phyloP scores from a whole-genome alignment of 1,139 yeast species.

The Hansenula sp. region DNA sequence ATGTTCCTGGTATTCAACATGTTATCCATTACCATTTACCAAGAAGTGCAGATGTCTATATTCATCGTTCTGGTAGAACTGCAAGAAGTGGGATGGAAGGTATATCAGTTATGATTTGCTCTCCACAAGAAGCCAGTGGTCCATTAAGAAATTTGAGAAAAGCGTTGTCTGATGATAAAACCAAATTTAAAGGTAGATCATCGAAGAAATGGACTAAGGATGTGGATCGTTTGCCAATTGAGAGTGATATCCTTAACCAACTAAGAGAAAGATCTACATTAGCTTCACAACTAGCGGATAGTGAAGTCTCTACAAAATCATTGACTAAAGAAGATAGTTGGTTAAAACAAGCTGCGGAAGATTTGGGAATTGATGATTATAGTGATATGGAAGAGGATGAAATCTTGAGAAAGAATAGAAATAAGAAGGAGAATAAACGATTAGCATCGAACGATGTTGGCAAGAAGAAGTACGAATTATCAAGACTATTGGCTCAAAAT shows the following conservation, averaged over 20 bases:
- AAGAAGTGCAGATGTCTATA: slow-evolving; percentile 88
- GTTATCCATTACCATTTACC: slow-evolving; percentile 97
- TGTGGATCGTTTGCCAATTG: slow-evolving; percentile 72
- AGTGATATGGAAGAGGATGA: slow-evolving; percentile 68
- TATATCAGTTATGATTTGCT: slow-evolving; percentile 86
- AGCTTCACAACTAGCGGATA: slow-evolving; percentile 74
- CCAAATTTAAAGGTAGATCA: slow-evolving; percentile 27
- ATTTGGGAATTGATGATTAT: slow-evolving; percentile 66
- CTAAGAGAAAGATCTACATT: slow-evolving; percentile 64
- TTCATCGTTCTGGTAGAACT: slow-evolving; percentile 97
- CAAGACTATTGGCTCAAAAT: slow-evolving; percentile 49
- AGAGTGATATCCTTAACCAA: slow-evolving; percentile 67
- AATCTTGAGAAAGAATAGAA: slow-evolving; percentile 58
- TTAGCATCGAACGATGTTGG: slow-evolving; percentile 48
- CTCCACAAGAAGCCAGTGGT: slow-evolving; percentile 91
- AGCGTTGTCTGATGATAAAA: slow-evolving; percentile 42
- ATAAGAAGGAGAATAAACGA: slow-evolving; percentile 54
- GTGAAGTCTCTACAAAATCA: slow-evolving; percentile 55
- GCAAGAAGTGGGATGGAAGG: slow-evolving; percentile 96
- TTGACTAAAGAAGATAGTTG: slow-evolving; percentile 72
- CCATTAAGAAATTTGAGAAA: slow-evolving; percentile 75
- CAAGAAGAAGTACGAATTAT: slow-evolving; percentile 51
- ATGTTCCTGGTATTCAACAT: slow-evolving; percentile 86
- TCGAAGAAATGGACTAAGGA: slow-evolving; percentile 46
- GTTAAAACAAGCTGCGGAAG: slow-evolving; percentile 91